Evolutionary conservation across 305 asterid species (phyloP).

Genomic region (Fraxinus paxiana): DNA sequence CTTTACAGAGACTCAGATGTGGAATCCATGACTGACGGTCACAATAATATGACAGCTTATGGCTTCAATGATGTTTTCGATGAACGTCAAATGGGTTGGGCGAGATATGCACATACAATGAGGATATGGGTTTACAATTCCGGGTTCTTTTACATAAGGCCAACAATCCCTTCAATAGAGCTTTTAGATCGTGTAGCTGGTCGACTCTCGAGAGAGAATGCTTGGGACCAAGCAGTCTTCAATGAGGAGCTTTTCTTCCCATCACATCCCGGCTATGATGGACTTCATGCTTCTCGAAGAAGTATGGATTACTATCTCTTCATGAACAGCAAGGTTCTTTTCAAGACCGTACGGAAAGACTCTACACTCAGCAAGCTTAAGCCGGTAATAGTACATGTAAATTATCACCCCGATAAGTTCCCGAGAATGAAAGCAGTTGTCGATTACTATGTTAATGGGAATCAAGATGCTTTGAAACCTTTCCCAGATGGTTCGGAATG

Average conservation of each 20-base stretch:
- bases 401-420: constrained; percentile 51
- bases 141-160: constrained; percentile 55
- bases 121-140: constrained; percentile 60
- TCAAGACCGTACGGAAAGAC: constrained; percentile 43
- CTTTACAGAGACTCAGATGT: constrained; percentile 56
- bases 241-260: constrained; percentile 59
- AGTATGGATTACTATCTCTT: constrained; percentile 50
- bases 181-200: constrained; percentile 52
- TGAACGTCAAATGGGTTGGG: constrained; percentile 57
- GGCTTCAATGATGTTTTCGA: constrained; percentile 47
- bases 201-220: constrained; percentile 34
- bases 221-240: constrained; percentile 58
- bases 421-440: constrained; percentile 54
- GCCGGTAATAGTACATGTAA: constrained; percentile 53
- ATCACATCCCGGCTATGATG: constrained; percentile 51
- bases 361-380: constrained; percentile 33
- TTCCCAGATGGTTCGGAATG: constrained; percentile 49
- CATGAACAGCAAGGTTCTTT: constrained; percentile 55
- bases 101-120: constrained; percentile 48
- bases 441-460: constrained; percentile 46
- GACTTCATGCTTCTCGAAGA: constrained; percentile 56
- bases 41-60: constrained; percentile 46
- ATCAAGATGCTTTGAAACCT: constrained; percentile 34
- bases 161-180: constrained; percentile 55
- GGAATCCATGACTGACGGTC: constrained; percentile 65